A percentile compares a stretch with the other conserved stretches of the same genome.
These are phyloP conservation scores for Cucurbitaria berberidis DNA, from an alignment of 2,329 filamentous ascomycete genomes.

Conservation along the genomic window DNA sequence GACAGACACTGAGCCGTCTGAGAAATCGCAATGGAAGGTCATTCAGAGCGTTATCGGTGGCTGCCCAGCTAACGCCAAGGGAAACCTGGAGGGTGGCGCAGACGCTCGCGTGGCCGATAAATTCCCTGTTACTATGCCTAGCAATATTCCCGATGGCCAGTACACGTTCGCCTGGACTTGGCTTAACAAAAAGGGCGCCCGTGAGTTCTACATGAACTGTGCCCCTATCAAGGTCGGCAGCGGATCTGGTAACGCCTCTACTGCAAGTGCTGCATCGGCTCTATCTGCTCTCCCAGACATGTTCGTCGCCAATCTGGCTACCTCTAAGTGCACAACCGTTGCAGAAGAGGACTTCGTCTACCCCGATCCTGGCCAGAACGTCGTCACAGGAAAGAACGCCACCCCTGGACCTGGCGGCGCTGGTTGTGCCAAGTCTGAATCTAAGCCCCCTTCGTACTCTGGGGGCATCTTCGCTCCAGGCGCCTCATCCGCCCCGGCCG, in stretches of 20 bases:
- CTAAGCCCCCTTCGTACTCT: constrained; percentile 17
- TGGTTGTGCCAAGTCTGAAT: constrained; percentile 27
- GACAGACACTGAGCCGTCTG: constrained; percentile 71
- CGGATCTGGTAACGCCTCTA: constrained; percentile 47
- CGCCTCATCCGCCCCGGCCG: constrained; percentile 35
- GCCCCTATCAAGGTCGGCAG: constrained; percentile 71
- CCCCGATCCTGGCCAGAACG: constrained; percentile 66
- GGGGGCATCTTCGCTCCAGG: constrained; percentile 38
- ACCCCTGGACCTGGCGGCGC: constrained; percentile 38
- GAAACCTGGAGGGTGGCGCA: constrained; percentile 41
- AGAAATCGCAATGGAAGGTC: constrained; percentile 76
- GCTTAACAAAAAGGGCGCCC: constrained; percentile 91
- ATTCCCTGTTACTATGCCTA: constrained; percentile 76
- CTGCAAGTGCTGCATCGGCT: constrained; percentile 25
- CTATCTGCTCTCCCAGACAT: constrained; percentile 72
- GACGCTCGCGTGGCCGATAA: constrained; percentile 61
- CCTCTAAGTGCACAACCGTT: constrained; percentile 61
- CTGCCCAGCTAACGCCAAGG: constrained; percentile 69
- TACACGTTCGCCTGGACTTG: constrained; percentile 91
- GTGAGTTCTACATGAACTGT: constrained; percentile 99
- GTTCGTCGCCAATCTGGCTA: constrained; percentile 73
- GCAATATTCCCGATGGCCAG: constrained; percentile 71
- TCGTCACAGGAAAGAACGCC: constrained; percentile 46
- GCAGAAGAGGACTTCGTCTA: constrained; percentile 64
- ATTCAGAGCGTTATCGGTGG: constrained; percentile 88